Evolutionary conservation across 164 flowering plant species (phyloP), one percentile per base, ranked within the genome.

Genomic region (Vitis labrusca): DNA sequence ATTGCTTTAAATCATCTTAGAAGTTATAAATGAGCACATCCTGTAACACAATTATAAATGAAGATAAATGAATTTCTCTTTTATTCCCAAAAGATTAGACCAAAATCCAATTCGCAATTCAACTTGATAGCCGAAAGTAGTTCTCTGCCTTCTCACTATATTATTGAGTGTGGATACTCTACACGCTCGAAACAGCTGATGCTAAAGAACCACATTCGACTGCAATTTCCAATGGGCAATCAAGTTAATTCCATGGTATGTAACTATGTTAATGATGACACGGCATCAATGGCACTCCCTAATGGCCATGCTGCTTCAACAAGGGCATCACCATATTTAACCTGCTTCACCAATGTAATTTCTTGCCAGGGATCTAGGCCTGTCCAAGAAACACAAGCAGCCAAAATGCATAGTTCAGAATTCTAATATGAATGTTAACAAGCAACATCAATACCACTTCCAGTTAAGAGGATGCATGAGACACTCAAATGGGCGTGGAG

Each of bases 261-360:
- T n/a, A 47, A 15, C 62, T 49, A 74, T 58, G 37, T 16, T 64
- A 51, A 54, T 32, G 89, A 81, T 19, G 97, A 92, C 0, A 83
- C 88, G 17, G 80, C 94, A 79, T 94, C 98, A 55, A 94, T 90
- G 65, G 98, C 97, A 79, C 98, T 94, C 66, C 98, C 97, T 55
- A 92, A 70, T 37, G 98, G 98, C 97, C 98, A 94, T 51, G 98
- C 97, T 32, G 98, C 98, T 82, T 94, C 98, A 61, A 92, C 97
- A 27, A 80, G 75, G 23, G 83, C 66, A 74, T 86, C 77, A 1
- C 76, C 76, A 47, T 90, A 92, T 71, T 87, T 65, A 64, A 92
- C 89, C 76, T 88, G 63, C 81, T 92, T 92, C 78, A 94, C 98
- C 85, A 94, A 76, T 60, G 97, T 92, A 49, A 94, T 88, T 66